These are phyloP conservation scores for Aspergillus indologenus DNA, from an alignment of 495 filamentous ascomycete species.

Conservation along the genomic window DNA sequence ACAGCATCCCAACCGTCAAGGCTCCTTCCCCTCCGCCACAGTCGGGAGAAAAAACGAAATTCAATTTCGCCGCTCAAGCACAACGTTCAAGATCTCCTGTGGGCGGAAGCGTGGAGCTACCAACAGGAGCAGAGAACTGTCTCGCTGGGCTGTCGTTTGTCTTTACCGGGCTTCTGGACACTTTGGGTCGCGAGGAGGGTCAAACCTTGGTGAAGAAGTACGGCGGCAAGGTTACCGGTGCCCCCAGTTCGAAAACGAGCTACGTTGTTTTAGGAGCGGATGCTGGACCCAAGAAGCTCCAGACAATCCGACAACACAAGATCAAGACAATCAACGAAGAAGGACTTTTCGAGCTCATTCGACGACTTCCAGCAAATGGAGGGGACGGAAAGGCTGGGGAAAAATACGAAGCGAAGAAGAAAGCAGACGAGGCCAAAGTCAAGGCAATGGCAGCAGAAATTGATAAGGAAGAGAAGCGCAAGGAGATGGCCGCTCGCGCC, in stretches of 20 bases:
- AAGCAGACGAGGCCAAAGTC: slow-evolving; percentile 74
- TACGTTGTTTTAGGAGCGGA: slow-evolving; percentile 90
- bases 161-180: slow-evolving; percentile 86
- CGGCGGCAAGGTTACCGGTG: slow-evolving; percentile 84
- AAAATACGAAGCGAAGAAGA: slow-evolving; percentile 75
- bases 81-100: slow-evolving; percentile 57
- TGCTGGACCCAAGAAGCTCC: slow-evolving; percentile 91
- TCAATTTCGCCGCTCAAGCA: slow-evolving; percentile 58
- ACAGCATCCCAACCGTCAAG: slow-evolving; percentile 76
- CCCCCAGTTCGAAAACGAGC: slow-evolving; percentile 86
- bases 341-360: slow-evolving; percentile 85
- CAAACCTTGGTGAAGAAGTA: slow-evolving; percentile 86
- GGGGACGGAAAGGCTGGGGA: slow-evolving; percentile 85
- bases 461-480: slow-evolving; percentile 58
- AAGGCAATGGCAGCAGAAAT: slow-evolving; percentile 76
- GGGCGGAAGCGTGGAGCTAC: slow-evolving; percentile 66
- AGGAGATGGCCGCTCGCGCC: slow-evolving; percentile 28
- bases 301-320: slow-evolving; percentile 70
- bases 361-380: slow-evolving; percentile 77
- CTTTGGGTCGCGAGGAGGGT: slow-evolving; percentile 78
- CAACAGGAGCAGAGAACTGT: slow-evolving; percentile 83
- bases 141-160: slow-evolving; percentile 92
- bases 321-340: slow-evolving; percentile 93
- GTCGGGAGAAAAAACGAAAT: slow-evolving; percentile 62
- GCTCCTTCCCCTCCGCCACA: slow-evolving; percentile 77